Conservation (phyloP, 495 filamentous ascomycete genomes). For the Neurospora sp. region DNA sequence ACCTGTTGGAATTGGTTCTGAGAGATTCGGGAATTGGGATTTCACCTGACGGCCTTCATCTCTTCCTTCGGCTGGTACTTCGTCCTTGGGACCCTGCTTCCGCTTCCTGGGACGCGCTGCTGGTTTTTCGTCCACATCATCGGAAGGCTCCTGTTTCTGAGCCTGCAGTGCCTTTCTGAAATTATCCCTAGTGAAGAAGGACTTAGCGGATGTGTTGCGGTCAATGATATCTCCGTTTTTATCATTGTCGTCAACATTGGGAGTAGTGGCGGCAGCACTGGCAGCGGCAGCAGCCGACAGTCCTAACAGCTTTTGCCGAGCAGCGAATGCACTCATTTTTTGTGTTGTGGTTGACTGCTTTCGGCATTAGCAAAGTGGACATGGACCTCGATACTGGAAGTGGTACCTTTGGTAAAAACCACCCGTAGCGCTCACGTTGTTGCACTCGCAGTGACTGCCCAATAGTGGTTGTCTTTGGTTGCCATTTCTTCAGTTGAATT, state of each 20-base stretch:
- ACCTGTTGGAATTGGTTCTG: not conserved
- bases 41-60: not conserved
- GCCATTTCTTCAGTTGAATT: not conserved
- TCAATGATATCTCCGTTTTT: not conserved
- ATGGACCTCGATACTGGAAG: not conserved
- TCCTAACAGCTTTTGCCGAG: slow-evolving; percentile 31
- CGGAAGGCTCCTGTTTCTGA: not conserved
- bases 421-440: not conserved
- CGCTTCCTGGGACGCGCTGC: not conserved
- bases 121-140: not conserved
- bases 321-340: slow-evolving; percentile 42
- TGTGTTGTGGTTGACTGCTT: not conserved
- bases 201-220: not conserved
- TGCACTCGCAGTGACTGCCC: not conserved
- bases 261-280: not conserved
- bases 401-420: not conserved
- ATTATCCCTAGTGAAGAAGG: not conserved
- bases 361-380: not conserved
- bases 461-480: not conserved
- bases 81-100: slow-evolving; percentile 10
- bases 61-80: slow-evolving; percentile 24
- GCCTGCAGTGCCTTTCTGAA: not conserved
- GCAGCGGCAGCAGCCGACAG: not conserved
- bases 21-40: not conserved
- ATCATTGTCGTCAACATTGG: not conserved